Percentiles rank a stretch among this genome's conserved stretches.
Conservation (phyloP, 106 monocot genomes). For the Agapanthus africanus region DNA sequence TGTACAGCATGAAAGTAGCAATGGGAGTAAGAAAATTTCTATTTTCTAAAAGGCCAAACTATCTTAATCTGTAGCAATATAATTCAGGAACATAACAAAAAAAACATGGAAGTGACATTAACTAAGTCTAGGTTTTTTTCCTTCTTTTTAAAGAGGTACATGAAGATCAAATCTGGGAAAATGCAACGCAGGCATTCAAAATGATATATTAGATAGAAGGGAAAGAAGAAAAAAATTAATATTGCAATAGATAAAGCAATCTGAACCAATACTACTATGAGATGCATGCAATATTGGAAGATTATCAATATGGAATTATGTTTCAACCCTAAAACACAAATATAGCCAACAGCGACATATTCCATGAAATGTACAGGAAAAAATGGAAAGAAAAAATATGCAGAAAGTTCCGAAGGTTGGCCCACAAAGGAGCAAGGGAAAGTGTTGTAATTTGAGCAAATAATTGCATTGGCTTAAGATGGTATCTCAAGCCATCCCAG, state of each 20-base stretch:
- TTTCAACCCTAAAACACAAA: too few relatives aligned
- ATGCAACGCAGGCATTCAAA: too few relatives aligned
- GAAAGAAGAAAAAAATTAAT: not conserved
- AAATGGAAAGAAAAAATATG: too few relatives aligned
- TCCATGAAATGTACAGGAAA: too few relatives aligned
- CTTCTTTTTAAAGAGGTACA: too few relatives aligned
- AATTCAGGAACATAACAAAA: not conserved
- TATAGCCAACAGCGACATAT: too few relatives aligned
- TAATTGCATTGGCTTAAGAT: not conserved
- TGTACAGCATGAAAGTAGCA: not conserved
- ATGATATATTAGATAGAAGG: too few relatives aligned
- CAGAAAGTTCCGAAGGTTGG: too few relatives aligned
- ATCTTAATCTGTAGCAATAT: not conserved
- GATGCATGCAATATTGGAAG: not conserved
- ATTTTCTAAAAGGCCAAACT: not conserved
- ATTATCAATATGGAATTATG: slow-evolving; percentile 51
- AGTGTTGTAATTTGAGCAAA: not conserved
- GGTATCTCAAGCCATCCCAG: slow-evolving; percentile 54
- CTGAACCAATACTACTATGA: not conserved
- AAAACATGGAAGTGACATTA: too few relatives aligned
- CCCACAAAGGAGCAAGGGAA: slow-evolving; percentile 81
- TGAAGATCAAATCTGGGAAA: not conserved
- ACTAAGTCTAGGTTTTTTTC: too few relatives aligned
- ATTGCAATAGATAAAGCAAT: slow-evolving; percentile 11
- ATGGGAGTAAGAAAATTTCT: not conserved